phyloP scores from a whole-genome alignment of 441 rosid species.

The Breynia disticha region DNA sequence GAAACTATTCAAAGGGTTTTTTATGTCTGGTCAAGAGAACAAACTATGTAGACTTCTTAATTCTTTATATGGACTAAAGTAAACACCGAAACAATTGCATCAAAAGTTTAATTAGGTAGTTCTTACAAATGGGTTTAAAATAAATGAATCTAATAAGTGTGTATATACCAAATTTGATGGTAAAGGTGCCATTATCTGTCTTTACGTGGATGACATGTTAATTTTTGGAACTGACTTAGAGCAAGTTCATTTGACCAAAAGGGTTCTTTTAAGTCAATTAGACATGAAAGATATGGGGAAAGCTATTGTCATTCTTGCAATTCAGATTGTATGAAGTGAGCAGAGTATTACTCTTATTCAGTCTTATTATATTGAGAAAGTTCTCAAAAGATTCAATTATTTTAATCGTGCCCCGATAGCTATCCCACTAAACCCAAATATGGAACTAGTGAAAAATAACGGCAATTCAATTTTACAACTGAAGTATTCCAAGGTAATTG shows the following conservation, averaged over 20 bases:
- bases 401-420: too few relatives aligned
- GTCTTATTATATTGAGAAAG: slow-evolving; percentile 2
- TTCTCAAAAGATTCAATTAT: neutral
- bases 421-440: neutral
- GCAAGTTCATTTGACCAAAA: neutral
- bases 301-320: neutral
- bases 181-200: neutral
- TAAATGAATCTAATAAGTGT: neutral
- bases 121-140: neutral
- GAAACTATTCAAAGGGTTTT: neutral
- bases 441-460: neutral
- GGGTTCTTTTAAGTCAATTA: neutral
- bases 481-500: neutral
- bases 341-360: neutral
- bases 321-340: neutral
- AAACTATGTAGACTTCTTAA: neutral
- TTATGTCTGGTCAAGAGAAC: neutral
- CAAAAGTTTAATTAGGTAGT: neutral
- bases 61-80: neutral
- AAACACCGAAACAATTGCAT: slow-evolving; percentile 1
- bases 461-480: neutral
- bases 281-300: neutral
- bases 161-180: neutral
- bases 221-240: neutral
- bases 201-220: slow-evolving; percentile 7